Evolutionary conservation across 1,284 basidiomycete species (phyloP).

Genomic region (Ceratobasidium papillatum): DNA sequence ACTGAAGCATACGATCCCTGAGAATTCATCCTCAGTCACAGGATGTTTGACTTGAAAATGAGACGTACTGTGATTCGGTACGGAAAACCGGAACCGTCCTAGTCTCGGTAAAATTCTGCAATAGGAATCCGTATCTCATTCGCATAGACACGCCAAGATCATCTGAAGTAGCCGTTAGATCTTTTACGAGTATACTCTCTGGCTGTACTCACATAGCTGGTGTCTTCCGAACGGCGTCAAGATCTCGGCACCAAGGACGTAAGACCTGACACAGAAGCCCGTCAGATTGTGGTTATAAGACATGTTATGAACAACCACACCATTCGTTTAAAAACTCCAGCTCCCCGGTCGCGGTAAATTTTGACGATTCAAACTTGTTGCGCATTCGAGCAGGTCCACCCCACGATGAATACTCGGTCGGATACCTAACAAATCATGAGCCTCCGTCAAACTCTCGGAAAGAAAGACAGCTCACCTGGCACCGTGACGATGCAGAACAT

Average conservation of each 20-base stretch:
- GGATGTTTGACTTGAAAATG: neutral
- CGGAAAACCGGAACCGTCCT: conserved; percentile 80
- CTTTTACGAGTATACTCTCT: neutral
- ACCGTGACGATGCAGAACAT: conserved; percentile 57
- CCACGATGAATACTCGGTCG: neutral
- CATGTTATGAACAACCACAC: conserved; percentile 43
- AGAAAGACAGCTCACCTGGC: conserved; percentile 49
- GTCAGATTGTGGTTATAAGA: neutral
- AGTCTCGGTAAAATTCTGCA: conserved; percentile 75
- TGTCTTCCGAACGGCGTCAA: conserved; percentile 59
- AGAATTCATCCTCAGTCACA: neutral
- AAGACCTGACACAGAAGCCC: conserved; percentile 44
- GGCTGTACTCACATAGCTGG: conserved; percentile 53
- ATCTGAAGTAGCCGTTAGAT: conserved; percentile 8
- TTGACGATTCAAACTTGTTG: neutral
- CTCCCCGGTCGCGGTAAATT: conserved; percentile 51
- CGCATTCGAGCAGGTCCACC: conserved; percentile 3
- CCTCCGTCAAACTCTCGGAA: neutral
- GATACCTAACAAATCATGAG: neutral
- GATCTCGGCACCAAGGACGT: conserved; percentile 57
- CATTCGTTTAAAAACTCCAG: conserved; percentile 58
- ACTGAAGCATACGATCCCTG: conserved; percentile 83
- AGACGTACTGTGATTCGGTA: conserved; percentile 80
- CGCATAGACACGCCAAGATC: conserved; percentile 43
- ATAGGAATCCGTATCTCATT: conserved; percentile 48